phyloP scores from a whole-genome alignment of 2,329 filamentous ascomycete species.

The Sarocladiaceae sp. region DNA sequence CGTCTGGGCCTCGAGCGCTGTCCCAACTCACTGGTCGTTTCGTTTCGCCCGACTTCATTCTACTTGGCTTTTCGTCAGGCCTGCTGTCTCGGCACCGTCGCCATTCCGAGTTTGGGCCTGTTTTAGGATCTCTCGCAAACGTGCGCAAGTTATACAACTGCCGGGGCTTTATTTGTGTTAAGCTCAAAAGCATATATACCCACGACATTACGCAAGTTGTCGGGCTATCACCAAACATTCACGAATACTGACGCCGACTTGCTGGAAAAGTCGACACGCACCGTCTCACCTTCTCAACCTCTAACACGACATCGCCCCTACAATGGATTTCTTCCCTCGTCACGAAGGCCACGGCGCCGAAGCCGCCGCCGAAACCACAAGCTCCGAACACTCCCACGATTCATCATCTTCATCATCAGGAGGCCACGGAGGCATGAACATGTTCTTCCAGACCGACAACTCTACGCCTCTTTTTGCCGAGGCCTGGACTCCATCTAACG shows the following conservation, averaged over 20 bases:
- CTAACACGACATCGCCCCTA: background rate
- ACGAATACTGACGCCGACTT: background rate
- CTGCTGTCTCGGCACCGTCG: conserved; percentile 5
- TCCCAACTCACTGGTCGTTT: background rate
- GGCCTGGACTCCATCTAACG: conserved; percentile 67
- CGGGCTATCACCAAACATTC: background rate
- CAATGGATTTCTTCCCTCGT: conserved; percentile 8
- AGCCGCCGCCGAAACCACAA: background rate
- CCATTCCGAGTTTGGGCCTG: background rate
- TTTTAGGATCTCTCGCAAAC: conserved; percentile 9
- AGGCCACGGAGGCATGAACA: conserved; percentile 31
- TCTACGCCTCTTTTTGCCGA: conserved; percentile 52
- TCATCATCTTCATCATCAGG: background rate
- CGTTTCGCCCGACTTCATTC: background rate
- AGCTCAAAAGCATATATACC: background rate
- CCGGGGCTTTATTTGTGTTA: background rate
- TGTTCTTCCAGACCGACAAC: conserved; percentile 57
- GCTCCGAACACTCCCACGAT: background rate
- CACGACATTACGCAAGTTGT: too few species aligned
- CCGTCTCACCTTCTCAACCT: background rate
- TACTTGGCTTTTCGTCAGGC: background rate
- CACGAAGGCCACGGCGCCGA: conserved; percentile 6
- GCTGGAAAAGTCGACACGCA: background rate
- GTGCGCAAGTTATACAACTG: background rate
- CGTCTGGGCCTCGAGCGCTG: background rate